Evolutionary conservation across 2,329 filamentous ascomycete species (phyloP).

Genomic region (Phialophora verrucosa): DNA sequence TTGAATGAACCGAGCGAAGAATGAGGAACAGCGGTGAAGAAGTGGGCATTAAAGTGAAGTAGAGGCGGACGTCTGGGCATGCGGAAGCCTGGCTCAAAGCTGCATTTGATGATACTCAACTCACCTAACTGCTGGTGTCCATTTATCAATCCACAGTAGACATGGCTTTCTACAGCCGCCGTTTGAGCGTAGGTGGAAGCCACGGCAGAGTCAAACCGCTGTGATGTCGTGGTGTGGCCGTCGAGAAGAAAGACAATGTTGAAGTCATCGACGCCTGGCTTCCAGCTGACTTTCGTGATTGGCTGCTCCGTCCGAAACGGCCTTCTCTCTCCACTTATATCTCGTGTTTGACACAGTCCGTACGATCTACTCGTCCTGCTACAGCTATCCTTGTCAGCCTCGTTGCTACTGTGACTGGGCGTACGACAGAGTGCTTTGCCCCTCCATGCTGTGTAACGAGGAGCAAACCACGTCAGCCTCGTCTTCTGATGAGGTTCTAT

Average conservation of each 20-base stretch:
- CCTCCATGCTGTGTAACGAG: conserved; percentile 7
- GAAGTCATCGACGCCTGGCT: background rate
- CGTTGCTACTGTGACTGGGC: background rate
- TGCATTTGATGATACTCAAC: background rate
- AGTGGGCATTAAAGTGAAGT: too few relatives aligned
- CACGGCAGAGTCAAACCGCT: background rate
- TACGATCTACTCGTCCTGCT: background rate
- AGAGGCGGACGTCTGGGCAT: background rate
- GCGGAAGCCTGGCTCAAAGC: background rate
- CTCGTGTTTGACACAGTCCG: background rate
- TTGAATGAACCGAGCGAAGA: background rate
- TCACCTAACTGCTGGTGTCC: background rate
- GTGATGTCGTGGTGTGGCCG: background rate
- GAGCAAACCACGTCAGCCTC: background rate
- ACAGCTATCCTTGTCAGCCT: background rate
- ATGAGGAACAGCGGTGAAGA: background rate
- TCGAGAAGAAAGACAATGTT: background rate
- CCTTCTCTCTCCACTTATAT: background rate
- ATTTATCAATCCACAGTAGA: background rate
- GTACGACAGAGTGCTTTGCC: background rate
- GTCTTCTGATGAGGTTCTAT: background rate
- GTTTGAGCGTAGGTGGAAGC: background rate
- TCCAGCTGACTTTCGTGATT: background rate
- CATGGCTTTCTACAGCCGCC: background rate
- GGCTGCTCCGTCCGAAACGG: background rate